A percentile compares a stretch with the other conserved stretches of the same genome.
phyloP scores from a whole-genome alignment of 495 filamentous ascomycete species.

The Trichoderma erinaceum region DNA sequence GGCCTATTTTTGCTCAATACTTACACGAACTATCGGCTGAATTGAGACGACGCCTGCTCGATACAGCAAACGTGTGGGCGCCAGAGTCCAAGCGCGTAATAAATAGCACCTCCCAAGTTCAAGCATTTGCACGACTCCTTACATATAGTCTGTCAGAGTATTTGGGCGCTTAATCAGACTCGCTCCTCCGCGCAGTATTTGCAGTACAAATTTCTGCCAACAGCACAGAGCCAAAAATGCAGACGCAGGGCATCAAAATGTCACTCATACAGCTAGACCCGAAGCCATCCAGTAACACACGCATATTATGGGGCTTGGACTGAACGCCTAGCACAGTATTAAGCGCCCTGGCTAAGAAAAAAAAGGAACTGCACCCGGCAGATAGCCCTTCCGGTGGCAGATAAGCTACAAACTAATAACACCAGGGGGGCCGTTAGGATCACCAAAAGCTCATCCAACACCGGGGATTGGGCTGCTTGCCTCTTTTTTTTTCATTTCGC shows the following conservation, averaged over 20 bases:
- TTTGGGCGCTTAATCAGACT: not conserved
- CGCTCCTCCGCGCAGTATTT: no score
- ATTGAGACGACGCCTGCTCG: not conserved
- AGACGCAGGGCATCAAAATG: no score
- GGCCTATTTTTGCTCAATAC: not conserved
- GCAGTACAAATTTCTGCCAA: no score
- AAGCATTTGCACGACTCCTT: no score
- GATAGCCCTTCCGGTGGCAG: constrained; percentile 2
- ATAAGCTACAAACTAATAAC: not conserved
- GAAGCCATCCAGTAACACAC: no score
- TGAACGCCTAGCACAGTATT: not conserved
- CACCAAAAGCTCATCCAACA: no score
- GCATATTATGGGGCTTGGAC: no score
- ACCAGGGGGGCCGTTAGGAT: no score
- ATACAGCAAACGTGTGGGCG: not conserved
- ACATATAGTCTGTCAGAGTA: not conserved
- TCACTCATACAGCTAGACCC: no score
- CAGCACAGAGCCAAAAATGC: no score
- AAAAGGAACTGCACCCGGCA: not conserved
- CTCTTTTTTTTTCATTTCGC: not conserved
- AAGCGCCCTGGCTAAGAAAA: not conserved
- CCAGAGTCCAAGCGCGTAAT: not conserved
- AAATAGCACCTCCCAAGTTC: not conserved
- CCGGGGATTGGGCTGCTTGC: no score
- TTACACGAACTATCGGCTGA: not conserved